Conservation (phyloP, 306 rosid species). For the Biancaea sappan region DNA sequence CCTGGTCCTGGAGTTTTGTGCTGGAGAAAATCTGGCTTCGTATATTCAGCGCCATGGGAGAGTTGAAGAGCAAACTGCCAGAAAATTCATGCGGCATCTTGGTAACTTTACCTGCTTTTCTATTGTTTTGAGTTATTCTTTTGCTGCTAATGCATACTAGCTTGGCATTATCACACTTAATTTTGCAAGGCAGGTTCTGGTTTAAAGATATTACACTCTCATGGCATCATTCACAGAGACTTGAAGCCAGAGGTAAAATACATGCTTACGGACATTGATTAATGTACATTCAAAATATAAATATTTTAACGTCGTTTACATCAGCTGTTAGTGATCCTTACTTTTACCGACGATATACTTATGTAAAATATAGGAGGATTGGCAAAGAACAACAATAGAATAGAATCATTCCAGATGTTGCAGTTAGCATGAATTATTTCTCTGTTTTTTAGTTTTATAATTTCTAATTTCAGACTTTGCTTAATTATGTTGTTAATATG, state of each 20-base stretch:
- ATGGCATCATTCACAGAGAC: conserved; percentile 60
- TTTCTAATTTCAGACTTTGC: too few species aligned
- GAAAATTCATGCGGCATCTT: conserved; percentile 66
- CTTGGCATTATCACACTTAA: neutral
- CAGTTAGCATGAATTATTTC: too few species aligned
- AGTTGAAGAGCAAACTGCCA: conserved; percentile 52
- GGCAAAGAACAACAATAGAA: too few species aligned
- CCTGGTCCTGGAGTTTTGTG: conserved; percentile 64
- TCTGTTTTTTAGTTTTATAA: too few species aligned
- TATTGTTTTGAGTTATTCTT: neutral
- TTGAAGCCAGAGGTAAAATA: conserved; percentile 64
- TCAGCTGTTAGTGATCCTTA: too few species aligned
- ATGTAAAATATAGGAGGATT: too few species aligned
- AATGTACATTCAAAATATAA: neutral
- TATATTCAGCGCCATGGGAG: conserved; percentile 55
- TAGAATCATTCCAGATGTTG: too few species aligned
- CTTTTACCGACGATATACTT: too few species aligned
- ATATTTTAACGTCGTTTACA: neutral
- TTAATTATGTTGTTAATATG: too few species aligned
- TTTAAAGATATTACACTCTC: conserved; percentile 48
- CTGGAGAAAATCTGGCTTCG: conserved; percentile 62
- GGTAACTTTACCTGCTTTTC: conserved; percentile 44
- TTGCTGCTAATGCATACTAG: neutral
- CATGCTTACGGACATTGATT: neutral
- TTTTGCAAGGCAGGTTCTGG: conserved; percentile 49